Evolutionary conservation across 2,329 filamentous ascomycete species (phyloP), one percentile per base, ranked within the genome.

Genomic region (Botryotinia narcissicola): DNA sequence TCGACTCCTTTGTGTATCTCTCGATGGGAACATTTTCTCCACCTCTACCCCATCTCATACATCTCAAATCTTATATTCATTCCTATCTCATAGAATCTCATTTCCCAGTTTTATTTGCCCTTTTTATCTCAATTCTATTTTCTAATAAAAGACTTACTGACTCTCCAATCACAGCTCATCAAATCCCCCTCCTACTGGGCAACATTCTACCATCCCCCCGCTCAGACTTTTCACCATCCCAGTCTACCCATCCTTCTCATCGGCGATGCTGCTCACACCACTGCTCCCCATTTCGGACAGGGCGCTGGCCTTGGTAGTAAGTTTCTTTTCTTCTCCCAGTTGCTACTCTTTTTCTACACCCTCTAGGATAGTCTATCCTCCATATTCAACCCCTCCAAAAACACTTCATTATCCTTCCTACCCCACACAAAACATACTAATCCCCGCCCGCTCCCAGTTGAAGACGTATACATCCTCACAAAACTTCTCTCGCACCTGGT

Each of bases 241-340:
- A 68, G 18, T 42, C 64, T 68, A 22, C 48, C 64, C 0, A 54
- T 68, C 25, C 64, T 68, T 1, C 48, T 68, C 10, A 68, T 68
- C 10, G 48, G 64, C 35, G 64, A 68, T 32, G 35, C 64, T 22
- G 64, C 64, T 4, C 64, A 68, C 9, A 68, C 64, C 9, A 68
- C 64, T 22, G 46, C 64, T 29, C 64, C 64, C 3, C 64, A 68
- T 57, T 68, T 68, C 16, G 64, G 64, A 40, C 64, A 68, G 25
- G 64, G 64, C 6, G 64, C 64, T 40, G 64, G 64, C 1, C 64
- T 68, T 42, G 64, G 64, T 40, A 54, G 64, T 57, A 57, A 22
- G 64, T 29, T 42, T 42, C 9, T 9, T 5, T 16, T 40, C 1
- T 40, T 12, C n/a, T 25, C 8, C 1, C 25, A 29, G 51, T n/a